Conservation (phyloP, 2,329 filamentous ascomycete genomes). For the Curvularia lunata region DNA sequence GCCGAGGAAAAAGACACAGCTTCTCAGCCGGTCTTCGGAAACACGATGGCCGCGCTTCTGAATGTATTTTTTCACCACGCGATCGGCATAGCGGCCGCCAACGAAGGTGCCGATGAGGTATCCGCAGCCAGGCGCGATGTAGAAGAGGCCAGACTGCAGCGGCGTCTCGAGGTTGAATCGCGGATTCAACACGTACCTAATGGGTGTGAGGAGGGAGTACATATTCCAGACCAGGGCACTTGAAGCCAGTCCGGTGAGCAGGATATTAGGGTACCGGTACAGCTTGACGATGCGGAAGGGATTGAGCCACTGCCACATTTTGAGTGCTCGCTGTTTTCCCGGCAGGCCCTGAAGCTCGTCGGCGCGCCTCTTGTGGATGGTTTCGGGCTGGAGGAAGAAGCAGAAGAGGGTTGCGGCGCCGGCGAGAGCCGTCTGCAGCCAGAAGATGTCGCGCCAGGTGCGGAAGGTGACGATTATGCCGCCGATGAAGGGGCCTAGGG, state of each 20-base stretch:
- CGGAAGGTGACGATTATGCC: conserved; percentile 78
- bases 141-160: conserved; percentile 73
- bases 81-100: conserved; percentile 74
- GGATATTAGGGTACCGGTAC: conserved; percentile 72
- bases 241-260: conserved; percentile 63
- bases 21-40: conserved; percentile 70
- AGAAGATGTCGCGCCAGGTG: conserved; percentile 78
- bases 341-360: conserved; percentile 66
- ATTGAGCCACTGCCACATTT: conserved; percentile 69
- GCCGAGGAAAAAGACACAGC: conserved; percentile 61
- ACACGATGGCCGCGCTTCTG: conserved; percentile 65
- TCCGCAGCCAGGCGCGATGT: conserved; percentile 73
- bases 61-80: conserved; percentile 70
- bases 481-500: conserved; percentile 67
- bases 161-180: conserved; percentile 72
- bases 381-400: conserved; percentile 73
- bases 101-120: conserved; percentile 73
- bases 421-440: conserved; percentile 74
- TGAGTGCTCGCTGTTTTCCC: conserved; percentile 56
- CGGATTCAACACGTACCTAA: conserved; percentile 76
- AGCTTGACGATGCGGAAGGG: conserved; percentile 68
- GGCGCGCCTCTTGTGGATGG: conserved; percentile 69
- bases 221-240: conserved; percentile 77
- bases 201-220: conserved; percentile 71
- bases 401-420: conserved; percentile 65